Conservation (phyloP, 1,284 basidiomycete genomes). For the Leccinum fuscescens region DNA sequence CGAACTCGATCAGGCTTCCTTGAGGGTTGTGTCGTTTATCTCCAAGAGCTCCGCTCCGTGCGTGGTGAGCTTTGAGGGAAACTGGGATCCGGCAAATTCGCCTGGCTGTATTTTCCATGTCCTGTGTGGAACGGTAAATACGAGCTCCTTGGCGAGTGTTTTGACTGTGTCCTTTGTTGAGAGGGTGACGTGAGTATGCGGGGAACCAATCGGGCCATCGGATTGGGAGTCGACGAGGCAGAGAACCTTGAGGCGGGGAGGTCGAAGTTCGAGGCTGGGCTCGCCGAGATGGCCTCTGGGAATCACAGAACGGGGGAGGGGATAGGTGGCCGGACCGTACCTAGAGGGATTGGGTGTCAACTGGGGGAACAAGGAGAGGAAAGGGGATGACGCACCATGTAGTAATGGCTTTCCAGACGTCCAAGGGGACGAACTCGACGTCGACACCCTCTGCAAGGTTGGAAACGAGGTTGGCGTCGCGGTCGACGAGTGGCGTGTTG, state of each 20-base stretch:
- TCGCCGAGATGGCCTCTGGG: slow-evolving; percentile 52
- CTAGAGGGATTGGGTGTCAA: slow-evolving; percentile 37
- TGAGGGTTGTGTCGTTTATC: slow-evolving; percentile 45
- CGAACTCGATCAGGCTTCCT: slow-evolving; percentile 57
- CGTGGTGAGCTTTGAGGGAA: slow-evolving; percentile 39
- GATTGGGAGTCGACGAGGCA: slow-evolving; percentile 37
- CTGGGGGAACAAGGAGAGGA: background rate
- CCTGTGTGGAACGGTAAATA: slow-evolving; percentile 45
- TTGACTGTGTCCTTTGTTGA: slow-evolving; percentile 52
- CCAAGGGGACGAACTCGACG: slow-evolving; percentile 73
- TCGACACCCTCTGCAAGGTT: slow-evolving; percentile 67
- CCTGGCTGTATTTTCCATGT: slow-evolving; percentile 56
- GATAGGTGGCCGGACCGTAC: slow-evolving; percentile 62
- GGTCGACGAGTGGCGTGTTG: slow-evolving; percentile 63
- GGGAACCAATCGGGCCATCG: slow-evolving; percentile 23
- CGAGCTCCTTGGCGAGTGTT: slow-evolving; percentile 38
- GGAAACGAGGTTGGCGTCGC: slow-evolving; percentile 48
- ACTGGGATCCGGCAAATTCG: slow-evolving; percentile 39
- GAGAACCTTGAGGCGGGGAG: slow-evolving; percentile 67
- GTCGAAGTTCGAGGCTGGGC: slow-evolving; percentile 74
- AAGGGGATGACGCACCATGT: slow-evolving; percentile 52
- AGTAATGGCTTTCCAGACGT: slow-evolving; percentile 70
- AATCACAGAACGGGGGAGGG: slow-evolving; percentile 69
- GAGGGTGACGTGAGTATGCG: slow-evolving; percentile 41
- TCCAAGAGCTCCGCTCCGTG: slow-evolving; percentile 41